A percentile compares a stretch with the other conserved stretches of the same genome.
These are phyloP conservation scores for Scytalidium sp. DNA, from an alignment of 2,329 filamentous ascomycete species.

Conservation along the genomic window DNA sequence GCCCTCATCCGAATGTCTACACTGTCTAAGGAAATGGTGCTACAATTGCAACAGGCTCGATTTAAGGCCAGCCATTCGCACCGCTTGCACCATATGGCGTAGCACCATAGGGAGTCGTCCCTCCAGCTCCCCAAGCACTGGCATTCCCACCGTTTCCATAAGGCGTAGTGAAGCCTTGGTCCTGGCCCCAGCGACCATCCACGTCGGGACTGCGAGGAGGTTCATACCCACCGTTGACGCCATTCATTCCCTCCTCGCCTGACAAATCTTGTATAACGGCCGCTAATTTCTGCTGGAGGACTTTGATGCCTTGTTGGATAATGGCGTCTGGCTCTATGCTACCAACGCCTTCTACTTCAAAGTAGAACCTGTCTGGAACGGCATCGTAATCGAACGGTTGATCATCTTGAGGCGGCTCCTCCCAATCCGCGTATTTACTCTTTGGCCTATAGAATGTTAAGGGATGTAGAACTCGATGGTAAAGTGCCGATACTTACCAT, in stretches of 20 bases:
- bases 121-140: constrained; percentile 64
- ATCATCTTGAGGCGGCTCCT: constrained; percentile 75
- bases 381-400: constrained; percentile 91
- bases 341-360: constrained; percentile 87
- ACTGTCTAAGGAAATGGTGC: no score
- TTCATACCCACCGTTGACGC: constrained; percentile 39
- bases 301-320: constrained; percentile 82
- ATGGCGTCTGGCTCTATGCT: constrained; percentile 87
- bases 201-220: constrained; percentile 64
- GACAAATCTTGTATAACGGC: constrained; percentile 66
- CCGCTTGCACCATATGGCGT: constrained; percentile 55
- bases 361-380: constrained; percentile 81
- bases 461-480: neutral
- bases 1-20: no score
- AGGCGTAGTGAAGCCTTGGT: constrained; percentile 65
- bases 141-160: constrained; percentile 56
- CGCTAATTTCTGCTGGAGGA: constrained; percentile 87
- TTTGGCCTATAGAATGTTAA: constrained; percentile 60
- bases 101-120: constrained; percentile 54
- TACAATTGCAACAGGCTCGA: no score
- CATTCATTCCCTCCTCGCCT: constrained; percentile 51
- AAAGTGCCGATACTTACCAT: constrained; percentile 59
- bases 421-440: constrained; percentile 75
- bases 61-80: constrained; percentile 22
- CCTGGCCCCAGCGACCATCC: constrained; percentile 51